Evolutionary conservation across 2,329 filamentous ascomycete species (phyloP).

Genomic region (Colletotrichum brevisporum): DNA sequence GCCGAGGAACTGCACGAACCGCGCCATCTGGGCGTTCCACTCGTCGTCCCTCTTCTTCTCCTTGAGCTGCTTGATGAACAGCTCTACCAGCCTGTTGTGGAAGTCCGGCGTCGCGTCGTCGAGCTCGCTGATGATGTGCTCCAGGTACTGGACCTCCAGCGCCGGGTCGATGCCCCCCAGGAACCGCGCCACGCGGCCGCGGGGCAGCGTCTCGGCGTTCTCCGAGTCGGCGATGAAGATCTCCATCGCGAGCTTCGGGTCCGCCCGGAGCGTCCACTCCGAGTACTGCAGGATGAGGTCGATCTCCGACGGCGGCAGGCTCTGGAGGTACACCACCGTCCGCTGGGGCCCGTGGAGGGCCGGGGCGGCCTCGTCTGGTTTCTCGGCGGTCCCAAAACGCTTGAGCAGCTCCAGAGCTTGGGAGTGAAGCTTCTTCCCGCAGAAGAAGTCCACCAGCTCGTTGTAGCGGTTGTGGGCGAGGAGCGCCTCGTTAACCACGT

Average conservation of each 20-base stretch:
- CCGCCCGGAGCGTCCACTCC: slow-evolving; percentile 84
- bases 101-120: slow-evolving; percentile 88
- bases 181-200: slow-evolving; percentile 82
- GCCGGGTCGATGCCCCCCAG: slow-evolving; percentile 77
- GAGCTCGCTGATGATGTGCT: slow-evolving; percentile 91
- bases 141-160: slow-evolving; percentile 86
- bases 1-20: slow-evolving; percentile 81
- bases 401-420: slow-evolving; percentile 86
- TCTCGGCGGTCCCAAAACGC: slow-evolving; percentile 79
- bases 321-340: slow-evolving; percentile 92
- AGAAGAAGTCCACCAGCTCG: slow-evolving; percentile 97
- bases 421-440: slow-evolving; percentile 92
- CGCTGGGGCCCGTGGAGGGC: slow-evolving; percentile 83
- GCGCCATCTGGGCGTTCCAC: slow-evolving; percentile 72
- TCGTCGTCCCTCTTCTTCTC: slow-evolving; percentile 59
- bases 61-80: slow-evolving; percentile 73
- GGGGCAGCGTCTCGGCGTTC: slow-evolving; percentile 87
- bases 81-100: slow-evolving; percentile 85
- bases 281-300: slow-evolving; percentile 93
- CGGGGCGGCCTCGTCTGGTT: slow-evolving; percentile 65
- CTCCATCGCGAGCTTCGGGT: slow-evolving; percentile 87
- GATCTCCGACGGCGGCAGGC: slow-evolving; percentile 86
- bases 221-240: slow-evolving; percentile 94
- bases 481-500: slow-evolving; percentile 93
- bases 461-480: slow-evolving; percentile 91